Conservation (phyloP, 2,329 filamentous ascomycete genomes). For the Pseudocercospora pini-densiflorae region DNA sequence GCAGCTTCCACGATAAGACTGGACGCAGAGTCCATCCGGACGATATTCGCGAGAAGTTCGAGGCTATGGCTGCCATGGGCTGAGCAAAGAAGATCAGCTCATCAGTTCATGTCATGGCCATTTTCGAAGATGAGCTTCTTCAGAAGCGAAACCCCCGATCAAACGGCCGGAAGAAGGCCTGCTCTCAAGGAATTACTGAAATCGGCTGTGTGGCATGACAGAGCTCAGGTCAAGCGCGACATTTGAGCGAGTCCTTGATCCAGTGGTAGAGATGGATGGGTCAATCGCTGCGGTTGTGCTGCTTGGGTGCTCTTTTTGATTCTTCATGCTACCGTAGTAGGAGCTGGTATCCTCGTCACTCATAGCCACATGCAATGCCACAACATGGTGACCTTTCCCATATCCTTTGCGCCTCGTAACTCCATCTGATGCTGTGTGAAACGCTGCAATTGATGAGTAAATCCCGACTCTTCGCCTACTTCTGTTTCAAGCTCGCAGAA, state of each 20-base stretch:
- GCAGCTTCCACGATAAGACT: constrained; percentile 55
- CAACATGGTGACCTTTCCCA: neutral
- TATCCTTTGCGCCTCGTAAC: neutral
- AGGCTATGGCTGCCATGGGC: constrained; percentile 28
- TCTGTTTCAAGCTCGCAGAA: constrained; percentile 25
- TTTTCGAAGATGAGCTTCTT: neutral
- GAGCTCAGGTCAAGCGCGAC: neutral
- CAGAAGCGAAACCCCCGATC: neutral
- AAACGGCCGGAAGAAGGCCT: neutral
- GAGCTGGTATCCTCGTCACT: neutral
- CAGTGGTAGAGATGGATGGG: too few species aligned
- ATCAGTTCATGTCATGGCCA: neutral
- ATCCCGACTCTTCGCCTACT: neutral
- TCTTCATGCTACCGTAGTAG: neutral
- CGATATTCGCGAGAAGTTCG: constrained; percentile 50
- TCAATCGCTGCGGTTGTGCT: neutral
- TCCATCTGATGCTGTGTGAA: constrained; percentile 6
- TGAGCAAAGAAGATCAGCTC: neutral
- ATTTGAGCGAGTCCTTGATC: too few species aligned
- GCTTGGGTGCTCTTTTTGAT: neutral
- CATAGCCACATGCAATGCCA: neutral
- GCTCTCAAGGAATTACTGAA: too few species aligned
- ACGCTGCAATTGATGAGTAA: constrained; percentile 3
- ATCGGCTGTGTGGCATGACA: too few species aligned
- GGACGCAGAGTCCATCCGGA: constrained; percentile 51